These are phyloP conservation scores for Cordyceps fumosorosea DNA, from an alignment of 2,329 filamentous ascomycete genomes.

Conservation along the genomic window DNA sequence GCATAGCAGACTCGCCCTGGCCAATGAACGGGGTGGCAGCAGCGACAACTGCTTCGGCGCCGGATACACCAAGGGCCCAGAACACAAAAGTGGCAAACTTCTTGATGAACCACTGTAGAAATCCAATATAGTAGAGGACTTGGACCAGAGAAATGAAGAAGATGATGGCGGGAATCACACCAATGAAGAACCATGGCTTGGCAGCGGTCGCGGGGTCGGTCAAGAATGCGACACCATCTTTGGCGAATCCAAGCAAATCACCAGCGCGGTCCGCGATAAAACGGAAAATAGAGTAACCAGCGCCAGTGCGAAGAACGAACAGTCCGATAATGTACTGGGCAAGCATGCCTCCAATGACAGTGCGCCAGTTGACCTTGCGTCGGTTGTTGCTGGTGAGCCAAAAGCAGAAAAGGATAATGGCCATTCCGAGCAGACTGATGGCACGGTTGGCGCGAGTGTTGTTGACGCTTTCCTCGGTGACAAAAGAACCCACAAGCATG, in stretches of 20 bases:
- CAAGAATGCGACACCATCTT: constrained; percentile 67
- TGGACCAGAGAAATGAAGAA: constrained; percentile 95
- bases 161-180: constrained; percentile 84
- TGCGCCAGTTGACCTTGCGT: constrained; percentile 61
- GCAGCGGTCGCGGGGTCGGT: constrained; percentile 35
- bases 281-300: constrained; percentile 84
- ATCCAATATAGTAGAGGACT: constrained; percentile 71
- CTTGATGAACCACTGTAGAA: constrained; percentile 81
- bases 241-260: constrained; percentile 68
- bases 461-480: constrained; percentile 60
- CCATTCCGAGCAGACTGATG: constrained; percentile 71
- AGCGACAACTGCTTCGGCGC: constrained; percentile 88
- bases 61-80: constrained; percentile 80
- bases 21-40: constrained; percentile 91
- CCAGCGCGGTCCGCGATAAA: constrained; percentile 75
- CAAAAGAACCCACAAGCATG: constrained; percentile 74
- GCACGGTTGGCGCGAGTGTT: constrained; percentile 78
- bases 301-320: constrained; percentile 75
- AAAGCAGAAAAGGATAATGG: constrained; percentile 61
- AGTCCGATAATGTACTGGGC: constrained; percentile 82
- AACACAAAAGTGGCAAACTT: constrained; percentile 91
- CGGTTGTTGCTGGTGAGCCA: constrained; percentile 67
- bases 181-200: constrained; percentile 62
- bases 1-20: constrained; percentile 88
- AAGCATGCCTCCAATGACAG: constrained; percentile 83